phyloP scores from a whole-genome alignment of 2,329 filamentous ascomycete species.

The Scolecobasidium constrictum region DNA sequence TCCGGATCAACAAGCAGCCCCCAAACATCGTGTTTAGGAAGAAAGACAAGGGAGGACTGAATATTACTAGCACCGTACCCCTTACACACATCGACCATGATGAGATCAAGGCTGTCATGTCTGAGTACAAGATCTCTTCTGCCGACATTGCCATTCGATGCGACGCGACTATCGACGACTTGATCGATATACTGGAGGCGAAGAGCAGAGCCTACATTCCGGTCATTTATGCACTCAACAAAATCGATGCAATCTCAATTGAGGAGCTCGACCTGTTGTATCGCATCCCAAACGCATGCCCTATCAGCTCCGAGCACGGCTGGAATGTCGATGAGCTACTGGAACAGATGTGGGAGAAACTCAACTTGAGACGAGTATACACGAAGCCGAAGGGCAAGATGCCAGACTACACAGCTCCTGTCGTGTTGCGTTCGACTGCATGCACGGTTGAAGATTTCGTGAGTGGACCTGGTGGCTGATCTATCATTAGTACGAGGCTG shows the following conservation, averaged over 20 bases:
- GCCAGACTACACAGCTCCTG: constrained; percentile 84
- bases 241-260: constrained; percentile 96
- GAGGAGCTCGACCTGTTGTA: constrained; percentile 95
- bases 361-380: constrained; percentile 84
- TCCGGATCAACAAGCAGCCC: constrained; percentile 92
- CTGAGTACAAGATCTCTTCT: constrained; percentile 91
- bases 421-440: constrained; percentile 71
- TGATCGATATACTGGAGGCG: constrained; percentile 92
- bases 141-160: constrained; percentile 97
- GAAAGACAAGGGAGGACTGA: constrained; percentile 97
- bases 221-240: constrained; percentile 98
- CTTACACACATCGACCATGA: constrained; percentile 87
- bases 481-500: constrained; percentile 17
- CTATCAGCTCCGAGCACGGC: constrained; percentile 87
- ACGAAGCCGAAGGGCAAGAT: constrained; percentile 95
- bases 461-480: constrained; percentile 33
- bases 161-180: constrained; percentile 91
- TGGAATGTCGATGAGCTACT: constrained; percentile 98
- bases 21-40: constrained; percentile 99
- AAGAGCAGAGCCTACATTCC: constrained; percentile 94
- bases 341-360: constrained; percentile 97
- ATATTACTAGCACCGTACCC: constrained; percentile 89
- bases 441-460: constrained; percentile 97
- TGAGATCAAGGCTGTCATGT: constrained; percentile 97
- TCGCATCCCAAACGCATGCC: constrained; percentile 91